Base-by-base conservation (phyloP, 169 alveolate species). In the Fabrea salina region DNA sequence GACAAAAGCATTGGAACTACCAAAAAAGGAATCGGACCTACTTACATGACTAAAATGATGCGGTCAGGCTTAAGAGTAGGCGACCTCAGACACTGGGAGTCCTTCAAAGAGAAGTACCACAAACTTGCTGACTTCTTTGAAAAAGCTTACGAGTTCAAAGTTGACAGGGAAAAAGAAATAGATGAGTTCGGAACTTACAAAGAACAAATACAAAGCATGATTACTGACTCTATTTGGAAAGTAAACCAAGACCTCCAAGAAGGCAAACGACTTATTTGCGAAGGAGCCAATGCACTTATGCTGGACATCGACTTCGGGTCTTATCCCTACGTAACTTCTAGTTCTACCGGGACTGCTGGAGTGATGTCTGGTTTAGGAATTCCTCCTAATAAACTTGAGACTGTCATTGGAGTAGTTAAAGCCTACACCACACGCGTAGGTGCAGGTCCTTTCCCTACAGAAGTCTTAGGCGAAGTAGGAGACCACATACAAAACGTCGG, bases 341-440 rank as follows among this genome's bases (percentile, higher is more conserved):
- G 96, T 11, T 74, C 79, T 80, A 91, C 98, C 16, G 82, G 94
- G 19, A 85, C 88, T 27, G 97, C 96, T 16, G 94, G 95, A 35
- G 92, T 89, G 5, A 88, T 94, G 77, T 87, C 95, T 33, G 97
- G 96, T 6, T 82, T 92, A 27, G 97, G 97, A 19, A 76, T 92
- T 30, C 96, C 96, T 0, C 96, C 98, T 1, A 83, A 74, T 57
- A 78, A 75, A n/a, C 84, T 95, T 16, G 93, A 90, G 76, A 89
- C 93, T 27, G 77, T 83, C 27, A 83, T 95, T 16, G 99, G 99
- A 58, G 90, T 96, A 5, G 90, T 94, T 30, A 94, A 97, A 82
- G 97, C 98, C 44, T 97, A 97, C 82, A 94, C 97, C 32, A 97
- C 99, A 7, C 93, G 99, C 78, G 98, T 97, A 6, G 99, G 99